phyloP scores from a whole-genome alignment of 805 yeast genomes.

The Vanderwaltozyma verrucispora region DNA sequence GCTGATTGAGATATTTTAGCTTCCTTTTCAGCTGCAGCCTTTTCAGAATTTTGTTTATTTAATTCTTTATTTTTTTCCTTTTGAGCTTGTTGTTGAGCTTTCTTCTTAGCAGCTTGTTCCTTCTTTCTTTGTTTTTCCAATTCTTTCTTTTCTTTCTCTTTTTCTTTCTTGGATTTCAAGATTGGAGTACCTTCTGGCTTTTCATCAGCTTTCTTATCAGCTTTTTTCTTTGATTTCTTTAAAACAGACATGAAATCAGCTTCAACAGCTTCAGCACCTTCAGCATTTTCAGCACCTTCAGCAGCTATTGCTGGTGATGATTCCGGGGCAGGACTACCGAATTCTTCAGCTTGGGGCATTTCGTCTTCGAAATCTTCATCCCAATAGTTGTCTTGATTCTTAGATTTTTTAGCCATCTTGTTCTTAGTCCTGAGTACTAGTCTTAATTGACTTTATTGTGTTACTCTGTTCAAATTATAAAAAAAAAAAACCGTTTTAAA shows the following conservation, averaged over 20 bases:
- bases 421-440: no score
- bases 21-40: slow-evolving; percentile 27
- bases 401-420: slow-evolving; percentile 40
- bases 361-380: slow-evolving; percentile 60
- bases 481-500: no score
- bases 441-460: no score
- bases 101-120: slow-evolving; percentile 80
- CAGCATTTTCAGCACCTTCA: slow-evolving; percentile 22
- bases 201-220: slow-evolving; percentile 55
- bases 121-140: slow-evolving; percentile 84
- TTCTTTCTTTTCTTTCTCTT: slow-evolving; percentile 92
- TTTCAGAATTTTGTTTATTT: slow-evolving; percentile 31
- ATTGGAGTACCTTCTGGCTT: slow-evolving; percentile 57
- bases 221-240: slow-evolving; percentile 68
- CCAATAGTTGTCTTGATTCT: slow-evolving; percentile 71
- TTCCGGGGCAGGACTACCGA: slow-evolving; percentile 29
- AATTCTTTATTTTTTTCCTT: slow-evolving; percentile 46
- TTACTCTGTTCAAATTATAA: no score
- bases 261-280: slow-evolving; percentile 36
- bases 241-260: slow-evolving; percentile 77
- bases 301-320: slow-evolving; percentile 6
- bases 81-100: slow-evolving; percentile 53
- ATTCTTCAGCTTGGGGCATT: slow-evolving; percentile 42
- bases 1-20: slow-evolving; percentile 23
- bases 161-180: slow-evolving; percentile 84